These are phyloP conservation scores for Backusella mclennaniae DNA, from an alignment of 192 early-diverging fungal genomes.

Conservation along the genomic window DNA sequence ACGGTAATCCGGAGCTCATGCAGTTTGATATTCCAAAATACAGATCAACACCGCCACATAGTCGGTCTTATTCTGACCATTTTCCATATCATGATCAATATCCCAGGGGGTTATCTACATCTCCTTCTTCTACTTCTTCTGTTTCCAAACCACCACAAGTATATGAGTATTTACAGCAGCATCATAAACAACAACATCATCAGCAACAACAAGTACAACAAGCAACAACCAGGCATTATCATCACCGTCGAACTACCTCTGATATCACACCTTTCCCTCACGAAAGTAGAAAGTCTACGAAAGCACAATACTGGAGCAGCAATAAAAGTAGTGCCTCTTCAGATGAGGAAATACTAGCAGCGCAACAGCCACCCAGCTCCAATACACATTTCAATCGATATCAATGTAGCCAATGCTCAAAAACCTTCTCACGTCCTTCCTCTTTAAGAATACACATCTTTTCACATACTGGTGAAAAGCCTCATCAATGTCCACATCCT, in stretches of 20 bases:
- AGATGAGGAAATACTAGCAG: background rate
- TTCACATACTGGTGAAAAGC: slow-evolving; percentile 21
- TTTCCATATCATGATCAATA: background rate
- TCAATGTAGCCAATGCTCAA: slow-evolving; percentile 17
- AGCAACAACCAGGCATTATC: background rate
- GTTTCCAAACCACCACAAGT: background rate
- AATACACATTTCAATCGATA: slow-evolving; percentile 11
- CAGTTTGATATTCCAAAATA: background rate
- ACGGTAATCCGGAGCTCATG: background rate
- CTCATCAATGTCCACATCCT: slow-evolving; percentile 12
- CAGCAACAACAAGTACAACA: background rate
- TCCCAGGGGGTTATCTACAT: background rate
- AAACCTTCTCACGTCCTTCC: slow-evolving; percentile 14
- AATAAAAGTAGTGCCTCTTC: background rate
- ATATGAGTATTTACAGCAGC: background rate
- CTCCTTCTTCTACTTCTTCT: background rate
- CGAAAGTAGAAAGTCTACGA: background rate
- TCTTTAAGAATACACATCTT: slow-evolving; percentile 21
- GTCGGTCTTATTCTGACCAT: slow-evolving; percentile 8
- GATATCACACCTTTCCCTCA: background rate
- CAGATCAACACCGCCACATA: background rate
- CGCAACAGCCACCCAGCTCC: background rate
- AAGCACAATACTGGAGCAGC: background rate
- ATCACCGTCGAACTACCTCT: background rate
- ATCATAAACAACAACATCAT: background rate